Evolutionary conservation across 371 early-diverging fungal genomes (phyloP), one percentile per base, ranked within the genome.

Genomic region (Dichotomocladium elegans): DNA sequence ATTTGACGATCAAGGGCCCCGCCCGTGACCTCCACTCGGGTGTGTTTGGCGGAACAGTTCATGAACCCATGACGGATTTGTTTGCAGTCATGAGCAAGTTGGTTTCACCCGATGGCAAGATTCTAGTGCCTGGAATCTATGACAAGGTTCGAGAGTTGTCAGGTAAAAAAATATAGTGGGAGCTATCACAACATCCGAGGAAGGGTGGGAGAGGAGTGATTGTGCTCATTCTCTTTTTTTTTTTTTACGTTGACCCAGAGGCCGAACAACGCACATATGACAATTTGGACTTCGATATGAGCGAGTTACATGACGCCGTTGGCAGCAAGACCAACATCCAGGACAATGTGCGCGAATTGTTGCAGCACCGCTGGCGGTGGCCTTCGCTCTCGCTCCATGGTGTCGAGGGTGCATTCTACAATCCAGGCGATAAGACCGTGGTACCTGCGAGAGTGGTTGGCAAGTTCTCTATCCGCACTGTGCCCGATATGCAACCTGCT

Each of bases 31-130:
- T 98, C 49, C 98, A 98, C 78, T 92, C 92, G 60, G 98, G 98
- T 68, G 93, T 98, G 41, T 98, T 95, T 78, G 98, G 95, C 62
- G 95, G 94, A 47, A 91, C 92, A 21, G 90, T 96, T 41, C 94
- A 96, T 68, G 98, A 98, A 78, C 98, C 98, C 43, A 96, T 96
- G 96, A 90, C 90, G 41, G 96, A 95, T 67, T 73, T 98, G 55
- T 72, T 92, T 55, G 72, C 80, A 41, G 60, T 98, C 49, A 85
- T 98, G 85, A 73, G 83, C 61, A 89, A 80, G 66, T 81, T 98
- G 45, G 96, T 96, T 41, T 72, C 80, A 31, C 87, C 87, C 27
- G 66, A 90, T 48, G 98, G 98, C 57, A 81, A 86, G 66, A 96
- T 98, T 58, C 80, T 90, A 47, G 74, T 98, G 45, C 94, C 96